Base-by-base conservation (phyloP, 2,329 filamentous ascomycete genomes). In the Aureobasidium lini region DNA sequence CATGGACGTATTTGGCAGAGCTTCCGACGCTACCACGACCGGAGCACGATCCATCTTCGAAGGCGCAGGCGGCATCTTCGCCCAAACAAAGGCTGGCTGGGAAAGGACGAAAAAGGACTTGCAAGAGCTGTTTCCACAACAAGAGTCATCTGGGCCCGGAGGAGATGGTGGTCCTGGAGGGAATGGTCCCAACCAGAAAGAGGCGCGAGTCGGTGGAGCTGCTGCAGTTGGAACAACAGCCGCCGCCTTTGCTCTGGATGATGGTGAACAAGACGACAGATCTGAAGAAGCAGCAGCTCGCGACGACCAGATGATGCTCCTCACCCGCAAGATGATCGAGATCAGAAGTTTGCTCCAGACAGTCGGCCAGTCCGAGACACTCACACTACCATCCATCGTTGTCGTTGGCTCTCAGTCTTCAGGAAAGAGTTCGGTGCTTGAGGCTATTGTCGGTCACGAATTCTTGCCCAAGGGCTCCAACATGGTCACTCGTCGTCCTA, bases 261-360 rank as follows among this genome's bases (percentile, higher is more conserved):
- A 84, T 2, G 75, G 79, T 3, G 80, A 83, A 40, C 84, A 93
- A 37, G 84, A 87, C 63, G 73, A 79, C 4, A 79, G 85, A 59
- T 77, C 79, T 8, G 79, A 76, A 18, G 84, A 87, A 59, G 84
- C 88, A 68, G 80, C 82, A 50, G 89, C 90, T 16, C 85, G 85
- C 67, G 94, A 99, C 68, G 94, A 99, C 71, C 94, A 99, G 74
- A 99, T 99, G 93, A 99, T 99, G 94, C 81, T 96, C 66, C 79
- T 99, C 69, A 99, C 95, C 1, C 93, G 94, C 77, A 97, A 97
- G 77, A 99, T 99, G 94, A 99, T 99, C 69, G 94, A 99, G 77
- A 97, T 99, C 60, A 82, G 95, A 65, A 92, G 87, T 65, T 90
- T 99, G 60, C 80, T 99, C 28, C 89, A 95, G 69, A 90, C 87